Conservation (phyloP, 1,284 basidiomycete genomes). For the Cerrena zonata region DNA sequence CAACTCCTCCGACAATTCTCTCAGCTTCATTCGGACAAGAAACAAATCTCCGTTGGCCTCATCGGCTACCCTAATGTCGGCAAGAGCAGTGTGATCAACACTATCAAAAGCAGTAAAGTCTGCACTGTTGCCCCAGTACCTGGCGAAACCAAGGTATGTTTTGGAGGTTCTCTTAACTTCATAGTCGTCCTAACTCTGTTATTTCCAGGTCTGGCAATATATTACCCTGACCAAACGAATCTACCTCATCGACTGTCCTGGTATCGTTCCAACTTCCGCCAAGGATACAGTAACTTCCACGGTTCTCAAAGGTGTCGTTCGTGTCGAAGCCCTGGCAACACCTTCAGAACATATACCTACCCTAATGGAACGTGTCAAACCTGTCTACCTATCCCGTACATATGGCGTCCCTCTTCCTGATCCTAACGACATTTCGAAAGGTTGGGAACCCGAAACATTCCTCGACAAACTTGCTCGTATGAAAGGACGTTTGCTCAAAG, state of each 20-base stretch:
- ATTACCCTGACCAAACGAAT: constrained; percentile 93
- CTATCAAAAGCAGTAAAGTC: constrained; percentile 96
- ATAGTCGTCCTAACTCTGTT: constrained; percentile 10
- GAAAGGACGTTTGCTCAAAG: constrained; percentile 88
- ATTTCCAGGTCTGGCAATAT: constrained; percentile 96
- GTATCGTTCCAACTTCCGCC: constrained; percentile 92
- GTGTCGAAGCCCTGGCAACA: constrained; percentile 90
- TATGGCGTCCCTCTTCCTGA: constrained; percentile 74
- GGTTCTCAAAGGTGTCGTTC: constrained; percentile 94
- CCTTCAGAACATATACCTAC: constrained; percentile 92
- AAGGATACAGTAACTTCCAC: constrained; percentile 87
- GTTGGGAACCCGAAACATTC: constrained; percentile 77
- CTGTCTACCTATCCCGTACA: constrained; percentile 87
- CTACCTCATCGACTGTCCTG: constrained; percentile 98
- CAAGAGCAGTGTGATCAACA: constrained; percentile 97
- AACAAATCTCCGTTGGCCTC: constrained; percentile 97
- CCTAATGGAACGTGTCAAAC: constrained; percentile 85
- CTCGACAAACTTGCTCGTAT: constrained; percentile 83
- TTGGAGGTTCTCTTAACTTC: neutral
- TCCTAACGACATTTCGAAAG: constrained; percentile 39
- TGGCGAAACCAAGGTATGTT: constrained; percentile 87
- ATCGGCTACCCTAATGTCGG: constrained; percentile 98
- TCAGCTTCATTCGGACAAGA: constrained; percentile 91
- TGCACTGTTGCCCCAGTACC: constrained; percentile 96
- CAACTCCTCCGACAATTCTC: constrained; percentile 96